Conservation (phyloP, 106 monocot genomes). For the Cymbidium sinense region DNA sequence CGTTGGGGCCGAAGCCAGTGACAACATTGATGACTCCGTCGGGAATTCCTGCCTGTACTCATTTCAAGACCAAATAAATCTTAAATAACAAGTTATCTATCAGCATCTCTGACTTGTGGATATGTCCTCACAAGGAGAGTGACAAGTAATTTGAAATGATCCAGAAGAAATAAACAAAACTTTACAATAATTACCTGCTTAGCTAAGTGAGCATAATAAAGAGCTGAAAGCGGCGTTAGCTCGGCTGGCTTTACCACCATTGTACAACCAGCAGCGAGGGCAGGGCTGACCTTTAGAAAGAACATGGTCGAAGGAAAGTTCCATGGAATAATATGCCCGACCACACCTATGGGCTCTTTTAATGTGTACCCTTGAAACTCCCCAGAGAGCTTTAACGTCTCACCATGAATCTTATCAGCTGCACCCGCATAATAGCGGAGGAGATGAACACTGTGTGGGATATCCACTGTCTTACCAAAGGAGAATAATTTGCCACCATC, state of each 20-base stretch:
- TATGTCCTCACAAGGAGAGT: too few species aligned
- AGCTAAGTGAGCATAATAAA: conserved; percentile 19
- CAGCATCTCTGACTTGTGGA: too few species aligned
- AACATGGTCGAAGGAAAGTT: conserved; percentile 20
- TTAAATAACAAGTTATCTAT: neutral
- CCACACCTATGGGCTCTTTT: conserved; percentile 19
- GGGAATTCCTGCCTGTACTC: conserved; percentile 35
- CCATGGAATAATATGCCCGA: conserved; percentile 23
- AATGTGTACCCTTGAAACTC: conserved; percentile 24
- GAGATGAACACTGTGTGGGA: conserved; percentile 18
- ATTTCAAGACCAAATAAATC: neutral
- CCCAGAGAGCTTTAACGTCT: conserved; percentile 38
- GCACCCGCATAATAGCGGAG: conserved; percentile 65
- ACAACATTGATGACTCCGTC: conserved; percentile 58
- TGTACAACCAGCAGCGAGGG: conserved; percentile 27
- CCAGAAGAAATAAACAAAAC: neutral
- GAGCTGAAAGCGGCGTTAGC: conserved; percentile 23
- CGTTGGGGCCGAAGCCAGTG: conserved; percentile 29
- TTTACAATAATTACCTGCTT: conserved; percentile 7
- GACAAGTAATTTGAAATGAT: too few species aligned
- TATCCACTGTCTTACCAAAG: conserved; percentile 18
- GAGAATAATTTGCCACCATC: conserved; percentile 47
- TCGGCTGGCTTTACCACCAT: conserved; percentile 25
- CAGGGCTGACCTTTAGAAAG: conserved; percentile 20
- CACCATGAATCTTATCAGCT: conserved; percentile 64